Conservation (phyloP, 805 yeast species). For the Barnettozyma botsteinii region DNA sequence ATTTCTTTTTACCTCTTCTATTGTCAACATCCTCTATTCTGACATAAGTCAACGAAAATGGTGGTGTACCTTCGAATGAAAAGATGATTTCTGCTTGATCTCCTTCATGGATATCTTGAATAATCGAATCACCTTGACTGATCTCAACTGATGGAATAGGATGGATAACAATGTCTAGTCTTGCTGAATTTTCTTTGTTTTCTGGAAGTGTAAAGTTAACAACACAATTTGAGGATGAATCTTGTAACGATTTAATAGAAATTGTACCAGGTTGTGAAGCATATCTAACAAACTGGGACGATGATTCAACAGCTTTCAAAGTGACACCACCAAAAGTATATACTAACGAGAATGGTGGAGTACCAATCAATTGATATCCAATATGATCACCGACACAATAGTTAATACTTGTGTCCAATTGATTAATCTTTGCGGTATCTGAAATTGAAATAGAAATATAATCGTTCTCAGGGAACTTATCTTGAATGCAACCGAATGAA, state of each 20-base stretch:
- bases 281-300: conserved; percentile 52
- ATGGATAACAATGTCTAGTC: conserved; percentile 38
- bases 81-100: conserved; percentile 87
- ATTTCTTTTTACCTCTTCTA: conserved; percentile 39
- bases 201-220: conserved; percentile 47
- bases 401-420: conserved; percentile 37
- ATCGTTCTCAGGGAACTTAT: conserved; percentile 36
- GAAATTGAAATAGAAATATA: conserved; percentile 56
- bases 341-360: conserved; percentile 69
- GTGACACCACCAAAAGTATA: conserved; percentile 65
- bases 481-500: conserved; percentile 60
- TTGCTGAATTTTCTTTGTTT: conserved; percentile 28
- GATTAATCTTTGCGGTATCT: conserved; percentile 65
- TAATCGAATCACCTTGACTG: conserved; percentile 66
- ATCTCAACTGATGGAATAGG: conserved; percentile 78
- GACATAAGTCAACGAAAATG: conserved; percentile 80
- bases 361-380: conserved; percentile 67
- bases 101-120: conserved; percentile 88
- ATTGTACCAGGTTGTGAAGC: conserved; percentile 83
- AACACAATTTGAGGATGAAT: conserved; percentile 67
- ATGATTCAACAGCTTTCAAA: conserved; percentile 49
- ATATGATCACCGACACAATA: conserved; percentile 94
- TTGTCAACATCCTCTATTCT: conserved; percentile 52
- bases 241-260: conserved; percentile 60
- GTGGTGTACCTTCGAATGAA: conserved; percentile 82